Evolutionary conservation across 768 basidiomycete species (phyloP).

Genomic region (Panus rudis): DNA sequence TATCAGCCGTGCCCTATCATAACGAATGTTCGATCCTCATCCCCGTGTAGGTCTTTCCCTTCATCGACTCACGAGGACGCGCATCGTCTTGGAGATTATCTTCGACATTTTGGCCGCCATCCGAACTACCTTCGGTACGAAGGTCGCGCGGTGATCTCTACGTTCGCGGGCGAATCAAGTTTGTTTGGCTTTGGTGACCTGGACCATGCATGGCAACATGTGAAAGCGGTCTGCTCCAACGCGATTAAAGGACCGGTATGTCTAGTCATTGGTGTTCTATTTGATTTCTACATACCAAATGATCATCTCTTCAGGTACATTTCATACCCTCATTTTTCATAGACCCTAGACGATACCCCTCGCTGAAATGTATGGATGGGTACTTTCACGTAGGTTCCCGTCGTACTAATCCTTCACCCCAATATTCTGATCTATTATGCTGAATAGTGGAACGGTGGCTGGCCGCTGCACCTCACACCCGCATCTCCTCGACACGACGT

Average conservation of each 20-base stretch:
- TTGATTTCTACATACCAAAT: background rate
- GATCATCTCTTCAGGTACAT: constrained; percentile 17
- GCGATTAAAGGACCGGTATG: background rate
- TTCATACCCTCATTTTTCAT: constrained; percentile 63
- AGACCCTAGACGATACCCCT: constrained; percentile 36
- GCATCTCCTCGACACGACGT: constrained; percentile 18
- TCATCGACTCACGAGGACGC: constrained; percentile 11
- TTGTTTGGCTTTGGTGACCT: constrained; percentile 15
- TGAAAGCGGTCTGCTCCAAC: constrained; percentile 11
- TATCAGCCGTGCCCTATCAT: background rate
- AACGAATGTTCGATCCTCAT: background rate
- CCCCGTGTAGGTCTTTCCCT: constrained; percentile 25
- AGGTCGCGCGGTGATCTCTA: constrained; percentile 27
- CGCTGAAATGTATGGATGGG: constrained; percentile 30
- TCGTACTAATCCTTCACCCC: constrained; percentile 2
- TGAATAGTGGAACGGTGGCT: constrained; percentile 26
- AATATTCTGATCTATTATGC: constrained; percentile 5
- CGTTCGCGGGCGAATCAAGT: constrained; percentile 32
- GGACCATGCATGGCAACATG: constrained; percentile 22
- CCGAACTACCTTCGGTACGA: constrained; percentile 25
- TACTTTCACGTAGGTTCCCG: constrained; percentile 25
- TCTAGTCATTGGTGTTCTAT: background rate
- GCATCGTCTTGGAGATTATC: constrained; percentile 18
- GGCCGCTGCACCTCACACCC: constrained; percentile 38
- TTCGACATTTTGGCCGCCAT: constrained; percentile 22